A percentile compares a stretch with the other conserved stretches of the same genome.
These are phyloP conservation scores for Bolboschoenus planiculmis DNA, from an alignment of 176 grass and related monocot species.

Conservation along the genomic window DNA sequence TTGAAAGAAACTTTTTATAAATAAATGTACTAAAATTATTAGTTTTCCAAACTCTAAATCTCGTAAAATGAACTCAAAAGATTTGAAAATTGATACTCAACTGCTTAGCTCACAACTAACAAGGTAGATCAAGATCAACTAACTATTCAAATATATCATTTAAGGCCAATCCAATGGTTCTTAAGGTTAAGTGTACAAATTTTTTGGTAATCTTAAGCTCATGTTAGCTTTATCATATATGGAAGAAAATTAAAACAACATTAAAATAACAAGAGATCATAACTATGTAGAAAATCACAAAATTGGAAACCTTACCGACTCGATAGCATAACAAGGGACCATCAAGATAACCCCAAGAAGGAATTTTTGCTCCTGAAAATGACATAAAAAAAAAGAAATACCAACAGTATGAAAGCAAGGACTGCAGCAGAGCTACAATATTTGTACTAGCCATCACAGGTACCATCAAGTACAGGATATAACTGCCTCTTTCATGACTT, in stretches of 20 bases:
- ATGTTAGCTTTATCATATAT: background rate
- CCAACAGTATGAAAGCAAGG: background rate
- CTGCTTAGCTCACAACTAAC: background rate
- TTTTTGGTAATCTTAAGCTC: background rate
- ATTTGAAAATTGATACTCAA: background rate
- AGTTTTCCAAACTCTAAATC: background rate
- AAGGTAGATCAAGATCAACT: background rate
- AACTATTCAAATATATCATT: background rate
- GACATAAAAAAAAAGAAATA: constrained; percentile 16
- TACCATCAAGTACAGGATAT: background rate
- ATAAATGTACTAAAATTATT: background rate
- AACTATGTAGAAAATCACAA: background rate
- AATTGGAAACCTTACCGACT: constrained; percentile 51
- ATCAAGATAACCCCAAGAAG: constrained; percentile 91
- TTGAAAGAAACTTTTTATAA: background rate
- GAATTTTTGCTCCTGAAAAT: constrained; percentile 93
- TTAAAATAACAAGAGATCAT: background rate
- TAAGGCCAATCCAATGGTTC: no score
- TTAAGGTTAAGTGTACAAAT: background rate
- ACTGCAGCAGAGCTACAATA: background rate
- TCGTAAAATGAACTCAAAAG: background rate
- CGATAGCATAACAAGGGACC: constrained; percentile 91
- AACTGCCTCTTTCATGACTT: background rate
- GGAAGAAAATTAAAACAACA: background rate
- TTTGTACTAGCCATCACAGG: background rate